Evolutionary conservation across 371 early-diverging fungal genomes (phyloP).

Genomic region (Quaeritorhiza haematococci): DNA sequence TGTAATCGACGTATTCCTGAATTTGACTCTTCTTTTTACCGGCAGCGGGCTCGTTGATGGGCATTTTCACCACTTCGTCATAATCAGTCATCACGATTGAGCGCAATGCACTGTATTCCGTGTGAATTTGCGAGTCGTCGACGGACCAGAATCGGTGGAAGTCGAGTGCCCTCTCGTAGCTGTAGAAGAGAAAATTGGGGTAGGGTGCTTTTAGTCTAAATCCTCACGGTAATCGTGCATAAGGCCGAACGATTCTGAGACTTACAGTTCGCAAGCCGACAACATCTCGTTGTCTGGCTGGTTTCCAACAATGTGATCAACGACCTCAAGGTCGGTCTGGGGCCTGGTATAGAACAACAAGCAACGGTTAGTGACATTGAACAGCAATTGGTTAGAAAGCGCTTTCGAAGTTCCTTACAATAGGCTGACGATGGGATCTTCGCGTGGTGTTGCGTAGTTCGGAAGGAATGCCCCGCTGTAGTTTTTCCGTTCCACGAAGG

Average conservation of each 20-base stretch:
- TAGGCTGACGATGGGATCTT: slow-evolving; percentile 64
- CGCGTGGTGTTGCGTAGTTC: slow-evolving; percentile 53
- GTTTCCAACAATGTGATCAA: slow-evolving; percentile 95
- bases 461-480: slow-evolving; percentile 90
- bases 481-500: slow-evolving; percentile 79
- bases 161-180: slow-evolving; percentile 75
- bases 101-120: slow-evolving; percentile 89
- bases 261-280: slow-evolving; percentile 72
- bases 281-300: slow-evolving; percentile 90
- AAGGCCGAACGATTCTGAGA: background rate
- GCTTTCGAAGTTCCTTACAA: no score
- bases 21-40: slow-evolving; percentile 94
- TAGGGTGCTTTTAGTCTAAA: no score
- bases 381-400: background rate
- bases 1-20: slow-evolving; percentile 94
- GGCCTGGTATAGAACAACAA: slow-evolving; percentile 28
- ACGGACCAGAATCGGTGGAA: slow-evolving; percentile 98
- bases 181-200: background rate
- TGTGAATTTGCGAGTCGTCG: slow-evolving; percentile 93
- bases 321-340: slow-evolving; percentile 55
- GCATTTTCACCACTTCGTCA: slow-evolving; percentile 89
- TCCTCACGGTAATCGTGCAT: background rate
- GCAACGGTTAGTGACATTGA: background rate
- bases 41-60: slow-evolving; percentile 95
- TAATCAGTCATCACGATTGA: slow-evolving; percentile 95